Evolutionary conservation across 2,329 filamentous ascomycete species (phyloP).

Genomic region (Talaromyces albobiverticillius): DNA sequence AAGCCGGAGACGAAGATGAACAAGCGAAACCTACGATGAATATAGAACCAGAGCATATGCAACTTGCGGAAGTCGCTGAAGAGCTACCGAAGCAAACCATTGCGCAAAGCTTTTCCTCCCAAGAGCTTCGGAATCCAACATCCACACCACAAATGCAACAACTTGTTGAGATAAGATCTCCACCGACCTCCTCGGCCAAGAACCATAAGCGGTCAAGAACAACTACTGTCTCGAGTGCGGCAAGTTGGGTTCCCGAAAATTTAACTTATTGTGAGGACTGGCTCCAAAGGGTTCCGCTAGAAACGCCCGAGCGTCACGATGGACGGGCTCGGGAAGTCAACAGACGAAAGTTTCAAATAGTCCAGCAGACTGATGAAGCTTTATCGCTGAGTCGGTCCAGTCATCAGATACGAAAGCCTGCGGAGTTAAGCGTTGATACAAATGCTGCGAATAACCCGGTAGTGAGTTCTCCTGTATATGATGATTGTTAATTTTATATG

Average conservation of each 20-base stretch:
- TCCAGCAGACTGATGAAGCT: constrained; percentile 30
- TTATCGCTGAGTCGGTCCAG: constrained; percentile 18
- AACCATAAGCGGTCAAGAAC: constrained; percentile 28
- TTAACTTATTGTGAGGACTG: constrained; percentile 37
- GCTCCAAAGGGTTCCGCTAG: constrained; percentile 36
- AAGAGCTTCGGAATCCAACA: constrained; percentile 5
- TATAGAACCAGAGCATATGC: not conserved
- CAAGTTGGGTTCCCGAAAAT: constrained; percentile 36
- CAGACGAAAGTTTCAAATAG: constrained; percentile 35
- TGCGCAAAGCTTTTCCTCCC: constrained; percentile 4
- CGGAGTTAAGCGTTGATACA: constrained; percentile 14
- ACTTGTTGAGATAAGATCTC: constrained; percentile 16
- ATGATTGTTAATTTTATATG: not conserved
- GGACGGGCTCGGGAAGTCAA: constrained; percentile 27
- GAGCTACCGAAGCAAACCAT: not conserved
- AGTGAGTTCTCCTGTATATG: constrained; percentile 9
- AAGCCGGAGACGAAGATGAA: not conserved
- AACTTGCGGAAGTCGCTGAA: not conserved
- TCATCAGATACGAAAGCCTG: constrained; percentile 14
- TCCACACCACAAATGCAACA: constrained; percentile 12
- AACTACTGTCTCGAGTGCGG: constrained; percentile 34
- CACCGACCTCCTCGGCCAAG: constrained; percentile 20
- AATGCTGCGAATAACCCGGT: constrained; percentile 15
- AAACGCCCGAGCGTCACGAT: constrained; percentile 24
- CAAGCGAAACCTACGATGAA: not conserved